Percentiles rank a stretch among this genome's conserved stretches.
phyloP scores from a whole-genome alignment of 345 rosid species.

The Syzygium aromaticum region DNA sequence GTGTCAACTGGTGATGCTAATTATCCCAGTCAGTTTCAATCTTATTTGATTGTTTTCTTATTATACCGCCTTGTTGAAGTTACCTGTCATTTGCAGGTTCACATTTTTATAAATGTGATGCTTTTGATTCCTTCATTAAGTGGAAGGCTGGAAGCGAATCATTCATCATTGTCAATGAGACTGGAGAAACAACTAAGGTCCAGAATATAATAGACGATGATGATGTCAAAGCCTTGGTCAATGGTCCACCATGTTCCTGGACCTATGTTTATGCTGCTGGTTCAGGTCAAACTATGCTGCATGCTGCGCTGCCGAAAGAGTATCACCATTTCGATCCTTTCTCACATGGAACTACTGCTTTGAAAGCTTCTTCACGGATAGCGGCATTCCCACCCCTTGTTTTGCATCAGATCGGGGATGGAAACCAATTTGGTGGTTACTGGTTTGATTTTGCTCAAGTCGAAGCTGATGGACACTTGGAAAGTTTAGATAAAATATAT shows the following conservation, averaged over 20 bases:
- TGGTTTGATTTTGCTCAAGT: conserved; percentile 44
- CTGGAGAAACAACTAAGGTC: conserved; percentile 23
- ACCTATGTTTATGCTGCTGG: conserved; percentile 51
- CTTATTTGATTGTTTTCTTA: conserved; percentile 11
- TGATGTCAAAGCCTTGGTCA: conserved; percentile 17
- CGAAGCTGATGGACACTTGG: conserved; percentile 33
- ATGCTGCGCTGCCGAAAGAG: conserved; percentile 69
- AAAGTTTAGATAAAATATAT: conserved; percentile 40
- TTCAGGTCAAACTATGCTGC: conserved; percentile 67
- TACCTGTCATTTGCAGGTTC: conserved; percentile 43
- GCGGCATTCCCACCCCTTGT: conserved; percentile 73
- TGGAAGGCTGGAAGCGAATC: conserved; percentile 79
- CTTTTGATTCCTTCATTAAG: conserved; percentile 52
- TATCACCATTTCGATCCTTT: conserved; percentile 41
- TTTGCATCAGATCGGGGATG: conserved; percentile 62
- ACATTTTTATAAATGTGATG: conserved; percentile 66
- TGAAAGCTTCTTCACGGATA: conserved; percentile 63
- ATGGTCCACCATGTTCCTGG: conserved; percentile 77
- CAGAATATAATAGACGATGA: conserved; percentile 14
- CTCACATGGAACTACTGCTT: conserved; percentile 35
- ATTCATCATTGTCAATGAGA: conserved; percentile 52
- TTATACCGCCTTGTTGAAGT: conserved; percentile 6
- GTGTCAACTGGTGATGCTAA: conserved; percentile 50
- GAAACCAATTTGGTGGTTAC: conserved; percentile 82
- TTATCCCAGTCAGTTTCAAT: conserved; percentile 4